Evolutionary conservation across 129 eudicot genomes (phyloP).

Genomic region (Solidago caesia): DNA sequence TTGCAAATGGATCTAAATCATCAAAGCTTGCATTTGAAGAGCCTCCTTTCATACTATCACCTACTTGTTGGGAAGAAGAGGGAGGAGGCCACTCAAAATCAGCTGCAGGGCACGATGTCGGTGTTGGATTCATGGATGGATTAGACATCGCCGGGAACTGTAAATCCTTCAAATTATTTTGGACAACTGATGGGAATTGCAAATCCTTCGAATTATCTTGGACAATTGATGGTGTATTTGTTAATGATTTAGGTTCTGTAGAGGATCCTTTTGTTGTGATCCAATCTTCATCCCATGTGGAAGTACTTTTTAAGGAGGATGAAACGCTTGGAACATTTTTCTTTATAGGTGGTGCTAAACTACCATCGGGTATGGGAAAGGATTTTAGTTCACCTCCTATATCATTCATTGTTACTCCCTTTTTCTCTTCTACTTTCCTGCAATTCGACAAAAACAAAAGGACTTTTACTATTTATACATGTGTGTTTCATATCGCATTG

Average conservation of each 20-base stretch:
- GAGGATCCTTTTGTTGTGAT: conserved; percentile 45
- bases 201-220: conserved; percentile 33
- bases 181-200: conserved; percentile 40
- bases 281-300: conserved; percentile 98
- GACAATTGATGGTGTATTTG: conserved; percentile 32
- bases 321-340: conserved; percentile 40
- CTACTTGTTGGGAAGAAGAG: conserved; percentile 42
- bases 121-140: conserved; percentile 45
- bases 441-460: conserved; percentile 1
- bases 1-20: conserved; percentile 90
- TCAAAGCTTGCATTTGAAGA: conserved; percentile 56
- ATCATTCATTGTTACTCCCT: conserved; percentile 81
- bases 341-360: conserved; percentile 31
- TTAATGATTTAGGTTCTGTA: conserved; percentile 34
- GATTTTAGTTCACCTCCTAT: conserved; percentile 57
- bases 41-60: conserved; percentile 32
- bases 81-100: conserved; percentile 93
- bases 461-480: not conserved
- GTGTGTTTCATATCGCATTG: not conserved
- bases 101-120: conserved; percentile 62
- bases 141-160: conserved; percentile 43
- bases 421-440: conserved; percentile 91
- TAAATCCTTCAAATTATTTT: conserved; percentile 27
- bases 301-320: conserved; percentile 41
- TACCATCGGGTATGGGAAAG: conserved; percentile 39